phyloP scores from a whole-genome alignment of 805 yeast genomes.

The Limtongia smithiae region DNA sequence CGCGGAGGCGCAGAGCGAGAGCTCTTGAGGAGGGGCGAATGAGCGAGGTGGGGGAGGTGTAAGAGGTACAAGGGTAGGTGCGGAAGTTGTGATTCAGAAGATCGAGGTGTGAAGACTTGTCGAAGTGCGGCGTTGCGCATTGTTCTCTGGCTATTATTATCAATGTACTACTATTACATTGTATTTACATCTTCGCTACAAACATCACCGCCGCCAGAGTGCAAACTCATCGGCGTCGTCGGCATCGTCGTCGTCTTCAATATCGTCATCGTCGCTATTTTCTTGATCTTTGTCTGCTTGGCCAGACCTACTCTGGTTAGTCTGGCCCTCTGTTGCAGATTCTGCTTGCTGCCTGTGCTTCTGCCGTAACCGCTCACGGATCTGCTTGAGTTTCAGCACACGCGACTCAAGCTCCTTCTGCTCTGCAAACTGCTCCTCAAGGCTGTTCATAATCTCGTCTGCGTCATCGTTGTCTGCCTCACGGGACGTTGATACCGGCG shows the following conservation, averaged over 20 bases:
- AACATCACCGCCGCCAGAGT: not conserved
- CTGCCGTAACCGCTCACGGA: slow-evolving; percentile 15
- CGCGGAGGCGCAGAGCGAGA: not conserved
- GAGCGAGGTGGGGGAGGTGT: not conserved
- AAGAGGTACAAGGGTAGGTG: too few species aligned
- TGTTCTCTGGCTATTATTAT: too few species aligned
- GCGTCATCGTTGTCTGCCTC: slow-evolving; percentile 4
- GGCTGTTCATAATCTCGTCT: slow-evolving; percentile 11
- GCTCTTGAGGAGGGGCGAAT: not conserved
- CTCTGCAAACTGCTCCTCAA: slow-evolving; percentile 24
- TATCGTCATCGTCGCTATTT: slow-evolving; percentile 7
- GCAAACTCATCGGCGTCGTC: slow-evolving; percentile 5
- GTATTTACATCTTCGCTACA: not conserved
- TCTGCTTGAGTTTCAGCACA: slow-evolving; percentile 19
- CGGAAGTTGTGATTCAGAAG: too few species aligned
- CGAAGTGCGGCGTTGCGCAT: not conserved
- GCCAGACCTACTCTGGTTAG: too few species aligned
- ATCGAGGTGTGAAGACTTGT: not conserved
- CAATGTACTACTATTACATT: not conserved
- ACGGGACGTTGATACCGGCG: too few species aligned
- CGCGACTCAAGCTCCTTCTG: slow-evolving; percentile 18
- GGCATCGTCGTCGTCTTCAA: slow-evolving; percentile 14
- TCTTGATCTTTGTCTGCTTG: not conserved
- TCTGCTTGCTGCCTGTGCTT: not conserved
- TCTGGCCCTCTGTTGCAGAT: not conserved